Conservation (phyloP, 2,329 filamentous ascomycete genomes). For the Penicillium sp. region DNA sequence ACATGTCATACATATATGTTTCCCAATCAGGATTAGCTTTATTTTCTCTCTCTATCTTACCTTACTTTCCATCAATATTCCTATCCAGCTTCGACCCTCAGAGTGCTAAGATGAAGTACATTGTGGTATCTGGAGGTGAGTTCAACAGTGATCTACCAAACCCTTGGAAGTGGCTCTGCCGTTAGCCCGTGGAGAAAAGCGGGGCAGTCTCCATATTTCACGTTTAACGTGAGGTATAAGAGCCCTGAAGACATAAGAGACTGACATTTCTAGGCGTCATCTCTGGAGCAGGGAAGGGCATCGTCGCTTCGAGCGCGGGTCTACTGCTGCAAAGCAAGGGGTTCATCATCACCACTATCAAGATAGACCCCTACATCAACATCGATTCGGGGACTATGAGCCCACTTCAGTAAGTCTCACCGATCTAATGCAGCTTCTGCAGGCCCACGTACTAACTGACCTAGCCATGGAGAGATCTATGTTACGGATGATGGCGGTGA, state of each 20-base stretch:
- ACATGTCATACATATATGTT: not conserved
- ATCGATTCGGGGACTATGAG: constrained; percentile 71
- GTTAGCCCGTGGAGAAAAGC: not conserved
- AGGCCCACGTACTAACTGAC: not conserved
- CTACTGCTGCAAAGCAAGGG: constrained; percentile 33
- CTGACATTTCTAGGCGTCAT: constrained; percentile 43
- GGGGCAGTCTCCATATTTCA: constrained; percentile 1
- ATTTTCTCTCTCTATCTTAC: not conserved
- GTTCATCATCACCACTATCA: constrained; percentile 33
- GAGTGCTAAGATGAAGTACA: constrained; percentile 68
- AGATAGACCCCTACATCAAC: constrained; percentile 68
- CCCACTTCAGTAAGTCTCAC: constrained; percentile 25
- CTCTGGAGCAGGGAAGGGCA: constrained; percentile 59
- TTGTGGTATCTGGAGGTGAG: constrained; percentile 75
- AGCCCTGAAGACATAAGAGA: not conserved
- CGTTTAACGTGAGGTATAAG: not conserved
- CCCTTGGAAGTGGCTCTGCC: not conserved
- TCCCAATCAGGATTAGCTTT: constrained; percentile 1
- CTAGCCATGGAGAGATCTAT: constrained; percentile 82
- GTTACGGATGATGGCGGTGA: constrained; percentile 82
- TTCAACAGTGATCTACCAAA: constrained; percentile 6
- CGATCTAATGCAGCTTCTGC: not conserved
- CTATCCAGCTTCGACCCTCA: not conserved
- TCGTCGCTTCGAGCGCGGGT: constrained; percentile 59
- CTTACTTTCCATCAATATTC: not conserved